phyloP scores from a whole-genome alignment of 495 filamentous ascomycete species.

The Amorphotheca resinae region DNA sequence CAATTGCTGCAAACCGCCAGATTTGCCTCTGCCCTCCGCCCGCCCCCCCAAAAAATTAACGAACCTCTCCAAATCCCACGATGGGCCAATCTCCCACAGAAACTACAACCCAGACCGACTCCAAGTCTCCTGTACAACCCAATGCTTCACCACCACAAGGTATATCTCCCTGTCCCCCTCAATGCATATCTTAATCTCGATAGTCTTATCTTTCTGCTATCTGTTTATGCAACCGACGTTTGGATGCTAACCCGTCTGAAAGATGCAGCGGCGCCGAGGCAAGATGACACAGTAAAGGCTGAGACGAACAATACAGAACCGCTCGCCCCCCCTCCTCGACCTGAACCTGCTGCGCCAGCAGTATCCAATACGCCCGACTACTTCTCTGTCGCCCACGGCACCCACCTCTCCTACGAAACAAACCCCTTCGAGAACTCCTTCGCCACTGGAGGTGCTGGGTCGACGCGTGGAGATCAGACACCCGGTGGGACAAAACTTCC shows the following conservation, averaged over 20 bases:
- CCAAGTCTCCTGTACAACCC: conserved; percentile 15
- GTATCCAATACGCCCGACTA: conserved; percentile 57
- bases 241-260: too few species aligned
- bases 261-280: conserved; percentile 5
- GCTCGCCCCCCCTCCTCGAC: conserved; percentile 71
- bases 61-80: conserved; percentile 8
- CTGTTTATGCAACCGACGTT: too few species aligned
- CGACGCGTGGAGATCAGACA: conserved; percentile 49
- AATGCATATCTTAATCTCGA: not conserved
- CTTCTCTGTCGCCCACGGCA: conserved; percentile 49
- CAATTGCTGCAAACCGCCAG: not conserved
- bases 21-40: not conserved
- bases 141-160: conserved; percentile 8
- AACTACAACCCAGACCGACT: conserved; percentile 9
- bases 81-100: conserved; percentile 17
- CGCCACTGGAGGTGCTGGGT: conserved; percentile 30
- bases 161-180: not conserved
- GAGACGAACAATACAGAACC: conserved; percentile 32
- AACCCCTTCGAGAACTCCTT: conserved; percentile 97
- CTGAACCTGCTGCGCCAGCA: conserved; percentile 43
- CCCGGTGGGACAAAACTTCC: conserved; percentile 85
- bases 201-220: too few species aligned
- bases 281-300: conserved; percentile 3
- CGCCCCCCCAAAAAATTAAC: conserved; percentile 5
- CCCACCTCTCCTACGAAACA: conserved; percentile 63